Evolutionary conservation across 495 filamentous ascomycete species (phyloP), one percentile per base, ranked within the genome.

Genomic region (Penicillium canariense): DNA sequence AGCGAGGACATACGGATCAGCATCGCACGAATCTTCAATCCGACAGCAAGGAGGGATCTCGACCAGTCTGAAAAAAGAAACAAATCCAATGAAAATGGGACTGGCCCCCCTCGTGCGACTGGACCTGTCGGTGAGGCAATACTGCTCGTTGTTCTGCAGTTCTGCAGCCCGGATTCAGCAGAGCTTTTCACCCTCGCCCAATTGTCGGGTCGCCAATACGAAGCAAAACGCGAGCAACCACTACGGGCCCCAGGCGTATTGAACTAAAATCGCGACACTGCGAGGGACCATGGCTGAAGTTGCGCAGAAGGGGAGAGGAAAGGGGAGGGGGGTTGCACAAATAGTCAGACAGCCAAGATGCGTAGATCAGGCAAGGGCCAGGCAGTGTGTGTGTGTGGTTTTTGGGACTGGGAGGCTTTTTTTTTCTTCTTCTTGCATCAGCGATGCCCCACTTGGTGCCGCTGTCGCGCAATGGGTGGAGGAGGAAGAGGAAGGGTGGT

Each of bases 1-100:
- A 45, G 14, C 12, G 31, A 26, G 47, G 0, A 58, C 55, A 44
- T 57, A 63, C 61, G 53, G 25, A 52, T 60, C 12, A 55, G 30
- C 10, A 42, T 34, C 0, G 50, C 27, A 0, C 49, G 31, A n/a
- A 62, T 17, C 22, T 32, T 61, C 39, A 54, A 50, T 26, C 14
- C 18, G 43, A 3, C 12, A 27, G 4, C 12, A 27, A 11, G 10
- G 36, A 5, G 18, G 11, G 6, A 23, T 23, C 4, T 7, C 10
- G 25, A 42, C 25, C 38, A 40, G 10, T 12, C 20, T 4, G 18
- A 25, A 25, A 42, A 3, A 5, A n/a, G n/a, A n/a, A n/a, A n/a
- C n/a, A 8, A 42, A 8, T 20, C 38, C 20, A 42, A 42, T 42
- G 11, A 25, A 5, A 42, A 9, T 18, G 25, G 9, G 10, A 22